A percentile compares a stretch with the other conserved stretches of the same genome.
Conservation (phyloP, 2,329 filamentous ascomycete genomes). For the Curvularia verruculosa region DNA sequence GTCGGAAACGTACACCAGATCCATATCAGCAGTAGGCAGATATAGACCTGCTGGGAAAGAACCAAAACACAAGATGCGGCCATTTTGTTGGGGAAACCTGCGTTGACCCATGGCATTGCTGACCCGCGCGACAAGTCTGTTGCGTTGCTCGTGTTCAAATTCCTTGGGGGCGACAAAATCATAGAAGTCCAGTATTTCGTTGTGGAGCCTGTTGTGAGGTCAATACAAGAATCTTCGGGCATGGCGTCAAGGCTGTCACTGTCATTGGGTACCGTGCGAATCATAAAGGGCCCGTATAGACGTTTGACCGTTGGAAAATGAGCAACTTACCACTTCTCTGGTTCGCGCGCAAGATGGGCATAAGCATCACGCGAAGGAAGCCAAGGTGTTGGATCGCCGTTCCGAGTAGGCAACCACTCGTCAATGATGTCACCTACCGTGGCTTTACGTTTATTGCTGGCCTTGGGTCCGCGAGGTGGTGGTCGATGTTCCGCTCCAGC, state of each 20-base stretch:
- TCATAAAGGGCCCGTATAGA: not conserved
- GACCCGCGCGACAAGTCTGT: conserved; percentile 73
- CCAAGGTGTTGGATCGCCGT: conserved; percentile 59
- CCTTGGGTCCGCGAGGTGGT: conserved; percentile 16
- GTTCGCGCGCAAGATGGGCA: conserved; percentile 59
- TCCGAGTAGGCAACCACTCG: conserved; percentile 51
- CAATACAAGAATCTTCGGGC: not conserved
- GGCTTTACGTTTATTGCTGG: conserved; percentile 70
- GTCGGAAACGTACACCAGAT: conserved; percentile 78
- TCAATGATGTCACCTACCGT: conserved; percentile 52
- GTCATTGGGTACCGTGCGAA: not conserved
- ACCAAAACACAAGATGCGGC: conserved; percentile 79
- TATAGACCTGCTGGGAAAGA: conserved; percentile 86
- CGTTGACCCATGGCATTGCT: conserved; percentile 59
- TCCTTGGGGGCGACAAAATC: conserved; percentile 77
- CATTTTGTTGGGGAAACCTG: conserved; percentile 44
- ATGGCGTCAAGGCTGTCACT: not conserved
- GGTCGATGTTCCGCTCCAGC: conserved; percentile 19
- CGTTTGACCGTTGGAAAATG: not conserved
- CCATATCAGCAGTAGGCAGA: conserved; percentile 86
- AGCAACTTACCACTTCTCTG: conserved; percentile 51
- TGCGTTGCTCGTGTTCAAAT: conserved; percentile 78
- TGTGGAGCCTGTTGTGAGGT: conserved; percentile 69
- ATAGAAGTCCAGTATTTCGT: conserved; percentile 89
- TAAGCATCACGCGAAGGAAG: conserved; percentile 53